A percentile compares a stretch with the other conserved stretches of the same genome.
Evolutionary conservation across 2,329 filamentous ascomycete genomes (phyloP).

Genomic region (Coleophoma crateriformis): DNA sequence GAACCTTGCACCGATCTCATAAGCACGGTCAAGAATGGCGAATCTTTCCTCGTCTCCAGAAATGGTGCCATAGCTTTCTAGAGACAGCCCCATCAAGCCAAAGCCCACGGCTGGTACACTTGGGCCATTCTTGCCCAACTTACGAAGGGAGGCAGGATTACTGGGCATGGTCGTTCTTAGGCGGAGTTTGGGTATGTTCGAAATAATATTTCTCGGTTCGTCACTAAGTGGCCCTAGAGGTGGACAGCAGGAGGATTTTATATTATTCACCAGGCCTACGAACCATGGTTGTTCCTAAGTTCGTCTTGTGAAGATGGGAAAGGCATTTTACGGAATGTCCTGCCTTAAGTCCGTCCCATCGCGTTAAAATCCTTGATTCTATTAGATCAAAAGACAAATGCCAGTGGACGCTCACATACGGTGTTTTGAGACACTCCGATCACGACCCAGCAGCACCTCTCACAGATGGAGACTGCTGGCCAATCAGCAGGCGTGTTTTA

Average conservation of each 20-base stretch:
- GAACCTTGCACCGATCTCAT: conserved; percentile 29
- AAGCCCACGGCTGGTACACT: conserved; percentile 22
- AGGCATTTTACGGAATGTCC: too few relatives aligned
- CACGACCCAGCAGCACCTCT: background rate
- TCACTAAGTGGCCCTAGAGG: too few relatives aligned
- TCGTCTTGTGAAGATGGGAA: too few relatives aligned
- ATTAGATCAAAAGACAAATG: too few relatives aligned
- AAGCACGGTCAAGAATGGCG: conserved; percentile 30
- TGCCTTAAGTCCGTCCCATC: too few relatives aligned
- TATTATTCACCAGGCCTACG: too few relatives aligned
- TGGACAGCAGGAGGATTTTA: too few relatives aligned
- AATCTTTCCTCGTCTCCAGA: conserved; percentile 28
- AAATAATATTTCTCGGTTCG: background rate
- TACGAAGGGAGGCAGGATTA: conserved; percentile 5
- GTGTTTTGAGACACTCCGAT: background rate
- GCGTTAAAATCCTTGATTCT: too few relatives aligned
- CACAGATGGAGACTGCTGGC: background rate
- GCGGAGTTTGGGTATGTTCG: background rate
- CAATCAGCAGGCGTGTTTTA: background rate
- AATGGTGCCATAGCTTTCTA: conserved; percentile 6
- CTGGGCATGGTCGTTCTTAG: conserved; percentile 3
- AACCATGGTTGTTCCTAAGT: too few relatives aligned
- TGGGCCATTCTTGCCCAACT: conserved; percentile 24
- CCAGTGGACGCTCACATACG: background rate
- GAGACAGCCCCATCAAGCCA: conserved; percentile 24